Evolutionary conservation across 805 yeast species (phyloP).

Genomic region (Torulaspora maleeae): DNA sequence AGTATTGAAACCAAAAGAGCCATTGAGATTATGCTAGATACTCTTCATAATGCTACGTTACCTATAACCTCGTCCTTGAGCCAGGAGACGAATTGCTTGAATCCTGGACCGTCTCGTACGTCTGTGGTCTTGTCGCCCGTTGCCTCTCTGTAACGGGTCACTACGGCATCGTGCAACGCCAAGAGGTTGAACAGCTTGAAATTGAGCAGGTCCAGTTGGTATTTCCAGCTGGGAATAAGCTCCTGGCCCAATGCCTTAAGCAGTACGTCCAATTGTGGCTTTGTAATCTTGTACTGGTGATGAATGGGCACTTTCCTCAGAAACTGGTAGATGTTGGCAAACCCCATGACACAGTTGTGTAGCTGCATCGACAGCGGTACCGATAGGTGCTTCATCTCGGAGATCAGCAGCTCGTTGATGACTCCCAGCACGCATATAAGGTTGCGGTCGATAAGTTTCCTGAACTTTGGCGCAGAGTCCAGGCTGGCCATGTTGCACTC

Average conservation of each 20-base stretch:
- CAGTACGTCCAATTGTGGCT: slow-evolving; percentile 20
- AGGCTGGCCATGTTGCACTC: slow-evolving; percentile 10
- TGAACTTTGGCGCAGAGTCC: slow-evolving; percentile 16
- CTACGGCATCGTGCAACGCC: slow-evolving; percentile 11
- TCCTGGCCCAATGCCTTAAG: slow-evolving; percentile 22
- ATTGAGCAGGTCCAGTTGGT: slow-evolving; percentile 24
- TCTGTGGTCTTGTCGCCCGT: slow-evolving; percentile 8
- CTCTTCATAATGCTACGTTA: slow-evolving; percentile 10
- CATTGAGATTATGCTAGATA: background rate
- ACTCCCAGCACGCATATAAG: slow-evolving; percentile 14
- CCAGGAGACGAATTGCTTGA: slow-evolving; percentile 20
- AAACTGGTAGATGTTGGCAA: slow-evolving; percentile 23
- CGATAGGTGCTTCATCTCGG: slow-evolving; percentile 13
- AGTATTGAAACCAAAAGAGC: no score
- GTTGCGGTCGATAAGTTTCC: slow-evolving; percentile 15
- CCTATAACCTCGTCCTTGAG: slow-evolving; percentile 23
- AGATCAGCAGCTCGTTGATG: slow-evolving; percentile 13
- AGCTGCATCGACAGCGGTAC: slow-evolving; percentile 14
- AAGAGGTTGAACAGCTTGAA: slow-evolving; percentile 18
- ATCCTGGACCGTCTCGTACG: slow-evolving; percentile 16
- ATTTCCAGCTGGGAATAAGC: slow-evolving; percentile 24
- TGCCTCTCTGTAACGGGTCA: slow-evolving; percentile 12
- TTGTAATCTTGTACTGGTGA: slow-evolving; percentile 17
- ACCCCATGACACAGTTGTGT: slow-evolving; percentile 26
- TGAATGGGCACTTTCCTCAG: slow-evolving; percentile 21